phyloP scores from a whole-genome alignment of 2,329 filamentous ascomycete species.

The Phoma sp. region DNA sequence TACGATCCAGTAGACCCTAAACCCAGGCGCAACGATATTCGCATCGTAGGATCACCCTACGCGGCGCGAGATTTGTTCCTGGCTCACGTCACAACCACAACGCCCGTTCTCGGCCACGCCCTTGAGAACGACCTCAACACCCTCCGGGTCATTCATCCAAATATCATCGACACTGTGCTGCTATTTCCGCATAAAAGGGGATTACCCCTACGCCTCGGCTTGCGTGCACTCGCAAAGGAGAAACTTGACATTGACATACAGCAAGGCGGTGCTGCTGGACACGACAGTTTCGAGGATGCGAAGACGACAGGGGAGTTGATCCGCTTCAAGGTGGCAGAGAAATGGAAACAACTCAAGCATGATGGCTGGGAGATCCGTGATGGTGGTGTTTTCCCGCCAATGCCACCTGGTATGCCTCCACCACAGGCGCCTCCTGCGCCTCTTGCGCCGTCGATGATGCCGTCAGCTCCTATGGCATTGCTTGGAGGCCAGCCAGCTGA shows the following conservation, averaged over 20 bases:
- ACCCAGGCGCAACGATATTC: constrained; percentile 55
- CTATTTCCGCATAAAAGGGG: constrained; percentile 81
- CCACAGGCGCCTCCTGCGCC: constrained; percentile 17
- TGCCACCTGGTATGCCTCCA: constrained; percentile 32
- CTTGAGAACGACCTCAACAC: constrained; percentile 95
- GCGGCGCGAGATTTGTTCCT: constrained; percentile 81
- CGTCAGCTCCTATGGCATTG: constrained; percentile 15
- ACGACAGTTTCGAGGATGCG: constrained; percentile 93
- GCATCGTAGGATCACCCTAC: constrained; percentile 77
- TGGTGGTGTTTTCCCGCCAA: constrained; percentile 40
- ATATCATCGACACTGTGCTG: constrained; percentile 83
- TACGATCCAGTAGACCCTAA: constrained; percentile 38
- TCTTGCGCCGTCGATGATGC: constrained; percentile 26
- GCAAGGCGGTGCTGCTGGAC: constrained; percentile 70
- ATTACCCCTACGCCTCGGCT: constrained; percentile 76
- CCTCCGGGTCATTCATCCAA: constrained; percentile 82
- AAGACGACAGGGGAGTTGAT: constrained; percentile 88
- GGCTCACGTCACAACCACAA: constrained; percentile 74
- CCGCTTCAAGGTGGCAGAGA: constrained; percentile 70
- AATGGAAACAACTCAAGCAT: constrained; percentile 72
- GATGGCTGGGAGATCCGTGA: constrained; percentile 67
- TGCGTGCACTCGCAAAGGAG: constrained; percentile 77
- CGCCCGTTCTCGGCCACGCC: constrained; percentile 88
- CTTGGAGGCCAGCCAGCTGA: constrained; percentile 17
- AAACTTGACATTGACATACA: constrained; percentile 82